Base-by-base conservation (phyloP, 1,284 basidiomycete species). In the Afroboletus lepidellus region DNA sequence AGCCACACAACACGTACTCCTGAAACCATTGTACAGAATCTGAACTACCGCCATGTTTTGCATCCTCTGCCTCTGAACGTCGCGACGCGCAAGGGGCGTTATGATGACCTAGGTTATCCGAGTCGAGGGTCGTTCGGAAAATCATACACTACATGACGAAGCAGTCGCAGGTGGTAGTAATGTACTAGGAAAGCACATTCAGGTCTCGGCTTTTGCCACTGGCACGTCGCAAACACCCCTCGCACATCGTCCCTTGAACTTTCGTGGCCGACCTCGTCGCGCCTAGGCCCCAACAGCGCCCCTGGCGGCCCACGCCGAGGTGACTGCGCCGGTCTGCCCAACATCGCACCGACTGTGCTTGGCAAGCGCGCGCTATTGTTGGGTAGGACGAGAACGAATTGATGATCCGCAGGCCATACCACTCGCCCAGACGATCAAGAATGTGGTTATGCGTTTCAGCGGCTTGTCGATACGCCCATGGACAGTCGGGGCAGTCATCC, bases 381-480 rank as follows among this genome's bases (percentile, higher is more conserved):
- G 2, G 92, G 92, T 9, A 93, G 75, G 41, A 94, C 85, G 41
- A 93, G 79, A 94, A 92, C 41, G 80, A 81, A 65, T 84, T 89
- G 51, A 91, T 86, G 62, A 92, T 90, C 37, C 90, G 83, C 13
- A 92, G 72, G 3, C 87, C 85, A 61, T 88, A 91, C 0, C 86
- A 81, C 64, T 91, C 89, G 29, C 90, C 90, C 25, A 91, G 79
- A 61, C 85, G 87, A 67, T 91, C 90, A 66, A 90, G 93, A 57
- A 94, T 90, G 65, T 94, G 87, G 69, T 94, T 94, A 69, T 94
- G 91, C 23, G 91, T 91, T 67, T 94, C 92, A 0, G 90, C 89
- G 2, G 92, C 90, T 67, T 94, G 91, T 23, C 92, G 75, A 25
- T 85, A 78, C 0, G 90, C 90, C 91, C 91, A 93, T 56, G 81